A percentile compares a stretch with the other conserved stretches of the same genome.
Evolutionary conservation across 805 yeast genomes (phyloP).

Genomic region (Yarrowia sp.): DNA sequence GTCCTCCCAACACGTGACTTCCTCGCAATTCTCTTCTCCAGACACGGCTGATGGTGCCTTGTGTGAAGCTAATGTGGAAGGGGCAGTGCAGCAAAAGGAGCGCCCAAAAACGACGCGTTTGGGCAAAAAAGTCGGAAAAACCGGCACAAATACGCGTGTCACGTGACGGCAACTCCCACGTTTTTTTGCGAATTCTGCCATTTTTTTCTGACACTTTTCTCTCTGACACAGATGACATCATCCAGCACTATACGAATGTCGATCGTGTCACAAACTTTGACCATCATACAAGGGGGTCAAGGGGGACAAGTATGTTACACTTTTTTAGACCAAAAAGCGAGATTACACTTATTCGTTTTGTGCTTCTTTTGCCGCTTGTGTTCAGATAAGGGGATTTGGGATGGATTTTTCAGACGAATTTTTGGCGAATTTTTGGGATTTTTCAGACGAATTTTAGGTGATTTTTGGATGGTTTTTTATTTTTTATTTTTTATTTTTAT

Average conservation of each 20-base stretch:
- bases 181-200: neutral
- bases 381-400: conserved; percentile 3
- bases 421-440: neutral
- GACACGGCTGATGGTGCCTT: conserved; percentile 1
- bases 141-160: too few relatives aligned
- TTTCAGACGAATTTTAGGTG: too few relatives aligned
- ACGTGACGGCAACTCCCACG: too few relatives aligned
- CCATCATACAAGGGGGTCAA: conserved; percentile 12
- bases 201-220: neutral
- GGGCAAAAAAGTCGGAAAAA: too few relatives aligned
- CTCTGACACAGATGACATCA: conserved; percentile 8
- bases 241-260: conserved; percentile 20
- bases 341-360: too few relatives aligned
- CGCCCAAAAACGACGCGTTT: too few relatives aligned
- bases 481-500: too few relatives aligned
- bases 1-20: too few relatives aligned
- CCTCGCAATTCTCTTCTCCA: too few relatives aligned
- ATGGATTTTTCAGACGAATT: neutral
- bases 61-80: neutral
- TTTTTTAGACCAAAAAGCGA: too few relatives aligned
- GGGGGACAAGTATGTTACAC: conserved; percentile 20
- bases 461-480: too few relatives aligned
- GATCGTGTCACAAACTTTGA: conserved; percentile 18
- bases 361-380: neutral
- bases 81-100: neutral